Conservation (phyloP, 2,329 filamentous ascomycete genomes). For the Alternaria arborescens region DNA sequence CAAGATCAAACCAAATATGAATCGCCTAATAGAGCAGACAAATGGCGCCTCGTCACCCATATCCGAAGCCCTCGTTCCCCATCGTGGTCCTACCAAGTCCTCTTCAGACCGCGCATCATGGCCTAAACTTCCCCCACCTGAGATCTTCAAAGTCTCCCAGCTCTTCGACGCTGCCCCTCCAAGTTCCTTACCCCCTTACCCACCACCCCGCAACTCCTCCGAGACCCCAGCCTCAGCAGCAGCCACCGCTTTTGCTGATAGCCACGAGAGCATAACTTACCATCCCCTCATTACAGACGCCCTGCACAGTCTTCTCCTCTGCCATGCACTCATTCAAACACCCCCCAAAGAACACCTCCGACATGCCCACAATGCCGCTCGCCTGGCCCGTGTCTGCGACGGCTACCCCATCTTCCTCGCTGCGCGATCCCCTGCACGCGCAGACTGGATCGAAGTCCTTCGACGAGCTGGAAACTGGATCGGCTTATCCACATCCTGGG, state of each 20-base stretch:
- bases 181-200: constrained; percentile 72
- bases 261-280: constrained; percentile 75
- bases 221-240: constrained; percentile 43
- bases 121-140: constrained; percentile 59
- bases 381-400: constrained; percentile 75
- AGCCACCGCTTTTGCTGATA: constrained; percentile 52
- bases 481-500: constrained; percentile 71
- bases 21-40: constrained; percentile 40
- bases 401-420: constrained; percentile 83
- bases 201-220: constrained; percentile 50
- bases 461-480: constrained; percentile 75
- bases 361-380: constrained; percentile 82
- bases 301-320: constrained; percentile 78
- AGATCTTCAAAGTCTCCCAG: constrained; percentile 65
- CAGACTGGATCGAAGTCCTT: constrained; percentile 82
- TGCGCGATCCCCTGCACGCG: constrained; percentile 73
- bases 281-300: constrained; percentile 83
- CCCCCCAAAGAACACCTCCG: constrained; percentile 78
- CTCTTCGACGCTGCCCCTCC: constrained; percentile 77
- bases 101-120: constrained; percentile 50
- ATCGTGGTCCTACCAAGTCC: constrained; percentile 41
- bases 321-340: constrained; percentile 81
- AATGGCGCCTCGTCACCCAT: constrained; percentile 29
- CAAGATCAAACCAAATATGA: constrained; percentile 30
- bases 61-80: constrained; percentile 57